Evolutionary conservation across 306 rosid species (phyloP).

Genomic region (Medicago truncatula): MtrunA17r5.0-ANR NC_053048.1:55373501-55374000

Average conservation of each 20-base stretch:
- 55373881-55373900: slow-evolving; percentile 1
- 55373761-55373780: slow-evolving; percentile 40
- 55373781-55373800: slow-evolving; percentile 28
- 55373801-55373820: slow-evolving; percentile 38
- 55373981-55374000: slow-evolving; percentile 15
- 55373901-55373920: slow-evolving; percentile 31
- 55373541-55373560: not conserved
- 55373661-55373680: slow-evolving; percentile 43
- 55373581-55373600: not conserved
- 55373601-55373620: not conserved
- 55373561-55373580: not conserved
- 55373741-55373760: slow-evolving; percentile 30
- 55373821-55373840: slow-evolving; percentile 3
- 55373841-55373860: slow-evolving; percentile 29
- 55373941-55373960: slow-evolving; percentile 37
- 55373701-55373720: slow-evolving; percentile 30
- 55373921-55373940: slow-evolving; percentile 34
- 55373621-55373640: slow-evolving; percentile 29
- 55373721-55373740: slow-evolving; percentile 26
- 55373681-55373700: slow-evolving; percentile 39
- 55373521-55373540: not conserved
- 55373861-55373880: slow-evolving; percentile 5
- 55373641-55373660: slow-evolving; percentile 26
- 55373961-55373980: slow-evolving; percentile 30
- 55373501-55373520: not conserved